Percentiles rank a stretch among this genome's conserved stretches.
Evolutionary conservation across 352 stramenopile genomes (phyloP).

Genomic region (Saprolegnia diclina): DNA sequence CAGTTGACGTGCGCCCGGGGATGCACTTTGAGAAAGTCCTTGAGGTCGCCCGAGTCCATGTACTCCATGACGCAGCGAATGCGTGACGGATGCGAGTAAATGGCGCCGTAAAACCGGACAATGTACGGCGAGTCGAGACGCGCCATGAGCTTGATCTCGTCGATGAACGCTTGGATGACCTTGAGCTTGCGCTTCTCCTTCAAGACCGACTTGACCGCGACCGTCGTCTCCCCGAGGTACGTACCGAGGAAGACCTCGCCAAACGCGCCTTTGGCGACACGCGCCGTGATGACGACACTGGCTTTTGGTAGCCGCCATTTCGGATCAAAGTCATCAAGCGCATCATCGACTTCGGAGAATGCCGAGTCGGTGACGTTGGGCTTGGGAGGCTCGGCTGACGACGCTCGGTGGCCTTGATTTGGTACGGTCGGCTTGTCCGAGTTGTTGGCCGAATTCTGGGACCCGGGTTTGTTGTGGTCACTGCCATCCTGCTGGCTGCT

Average conservation of each 20-base stretch:
- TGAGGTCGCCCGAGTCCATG: slow-evolving; percentile 71
- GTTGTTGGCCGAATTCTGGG: neutral
- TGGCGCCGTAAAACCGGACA: slow-evolving; percentile 69
- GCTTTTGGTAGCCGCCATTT: neutral
- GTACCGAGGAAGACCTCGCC: slow-evolving; percentile 70
- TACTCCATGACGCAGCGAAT: slow-evolving; percentile 78
- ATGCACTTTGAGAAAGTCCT: slow-evolving; percentile 64
- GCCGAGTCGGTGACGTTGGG: neutral
- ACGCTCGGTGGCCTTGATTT: neutral
- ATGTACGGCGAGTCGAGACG: slow-evolving; percentile 73
- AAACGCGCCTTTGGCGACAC: slow-evolving; percentile 45
- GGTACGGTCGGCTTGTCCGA: neutral
- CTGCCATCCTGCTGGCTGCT: too few relatives aligned
- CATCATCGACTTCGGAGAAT: neutral
- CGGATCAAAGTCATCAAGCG: neutral
- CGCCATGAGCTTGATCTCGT: slow-evolving; percentile 81
- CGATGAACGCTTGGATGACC: slow-evolving; percentile 71
- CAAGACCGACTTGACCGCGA: slow-evolving; percentile 71
- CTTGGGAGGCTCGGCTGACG: neutral
- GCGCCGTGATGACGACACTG: neutral
- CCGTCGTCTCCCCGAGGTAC: slow-evolving; percentile 62
- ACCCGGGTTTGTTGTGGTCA: too few relatives aligned
- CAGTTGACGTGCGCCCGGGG: slow-evolving; percentile 52
- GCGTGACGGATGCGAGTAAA: slow-evolving; percentile 57
- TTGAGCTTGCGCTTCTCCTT: slow-evolving; percentile 75